Evolutionary conservation across 371 early-diverging fungal species (phyloP).

Genomic region (Mortierella sp.): DNA sequence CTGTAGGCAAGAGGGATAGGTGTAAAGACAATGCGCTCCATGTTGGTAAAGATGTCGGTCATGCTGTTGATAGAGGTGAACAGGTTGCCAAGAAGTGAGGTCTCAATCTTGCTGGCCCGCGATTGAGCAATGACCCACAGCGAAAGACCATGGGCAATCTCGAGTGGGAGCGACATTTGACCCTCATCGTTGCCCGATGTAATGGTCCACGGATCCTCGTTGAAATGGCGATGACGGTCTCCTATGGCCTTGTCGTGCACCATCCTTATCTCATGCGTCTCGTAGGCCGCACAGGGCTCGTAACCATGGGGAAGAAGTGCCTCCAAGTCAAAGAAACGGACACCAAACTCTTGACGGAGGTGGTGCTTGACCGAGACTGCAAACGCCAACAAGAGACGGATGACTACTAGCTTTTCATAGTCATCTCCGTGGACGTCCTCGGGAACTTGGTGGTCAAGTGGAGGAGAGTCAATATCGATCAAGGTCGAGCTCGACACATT

Average conservation of each 20-base stretch:
- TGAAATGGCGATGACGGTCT: conserved; percentile 35
- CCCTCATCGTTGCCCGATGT: conserved; percentile 36
- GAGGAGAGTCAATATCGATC: conserved; percentile 17
- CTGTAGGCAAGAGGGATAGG: conserved; percentile 86
- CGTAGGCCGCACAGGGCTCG: conserved; percentile 37
- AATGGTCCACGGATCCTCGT: conserved; percentile 40
- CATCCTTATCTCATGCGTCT: conserved; percentile 20
- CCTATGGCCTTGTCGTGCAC: conserved; percentile 32
- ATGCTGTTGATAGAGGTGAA: conserved; percentile 46
- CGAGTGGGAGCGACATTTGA: conserved; percentile 49
- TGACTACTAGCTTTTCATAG: conserved; percentile 74
- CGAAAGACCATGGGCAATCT: conserved; percentile 45
- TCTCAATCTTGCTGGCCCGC: conserved; percentile 39
- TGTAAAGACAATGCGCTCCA: conserved; percentile 80
- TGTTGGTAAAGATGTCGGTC: conserved; percentile 56
- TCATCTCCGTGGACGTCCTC: conserved; percentile 51
- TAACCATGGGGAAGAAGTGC: conserved; percentile 63
- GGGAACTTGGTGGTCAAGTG: not conserved
- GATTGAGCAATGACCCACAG: conserved; percentile 52
- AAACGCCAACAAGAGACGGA: conserved; percentile 79
- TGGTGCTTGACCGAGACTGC: conserved; percentile 80
- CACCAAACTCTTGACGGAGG: conserved; percentile 75
- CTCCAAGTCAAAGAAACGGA: conserved; percentile 68
- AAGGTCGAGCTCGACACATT: conserved; percentile 12
- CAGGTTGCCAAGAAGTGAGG: conserved; percentile 37